phyloP scores from a whole-genome alignment of 139 green algal species.

The Auxenochlorella pyrenoidosa region DNA sequence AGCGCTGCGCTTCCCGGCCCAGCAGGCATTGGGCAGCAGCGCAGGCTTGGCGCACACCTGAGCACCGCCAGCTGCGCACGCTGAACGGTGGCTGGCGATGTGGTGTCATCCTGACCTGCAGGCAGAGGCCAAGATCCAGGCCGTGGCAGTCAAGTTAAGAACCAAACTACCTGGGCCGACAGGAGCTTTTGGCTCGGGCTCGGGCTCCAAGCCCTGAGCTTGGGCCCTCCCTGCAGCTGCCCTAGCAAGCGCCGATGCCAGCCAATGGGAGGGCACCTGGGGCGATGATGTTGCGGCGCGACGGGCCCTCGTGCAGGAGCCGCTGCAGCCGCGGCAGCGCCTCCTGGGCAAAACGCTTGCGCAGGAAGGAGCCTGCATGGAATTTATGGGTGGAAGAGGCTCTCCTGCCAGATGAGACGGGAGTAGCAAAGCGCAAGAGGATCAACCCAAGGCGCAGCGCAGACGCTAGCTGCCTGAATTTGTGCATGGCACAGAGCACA shows the following conservation, averaged over 20 bases:
- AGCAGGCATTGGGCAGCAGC: no score
- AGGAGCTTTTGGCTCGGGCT: not conserved
- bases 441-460: no score
- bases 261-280: no score
- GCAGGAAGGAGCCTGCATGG: conserved; percentile 62
- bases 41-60: conserved; percentile 25
- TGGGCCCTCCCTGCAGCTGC: not conserved
- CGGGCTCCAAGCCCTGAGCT: not conserved
- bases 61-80: conserved; percentile 58
- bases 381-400: no score
- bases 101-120: conserved; percentile 36
- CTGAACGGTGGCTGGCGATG: conserved; percentile 52
- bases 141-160: not conserved
- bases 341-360: conserved; percentile 63
- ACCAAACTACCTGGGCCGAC: not conserved
- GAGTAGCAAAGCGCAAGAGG: no score
- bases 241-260: no score
- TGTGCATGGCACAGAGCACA: no score
- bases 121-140: not conserved
- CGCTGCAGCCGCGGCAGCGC: conserved; percentile 67
- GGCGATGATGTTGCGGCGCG: conserved; percentile 26
- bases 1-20: no score
- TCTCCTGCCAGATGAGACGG: no score
- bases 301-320: conserved; percentile 56
- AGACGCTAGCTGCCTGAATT: no score